phyloP scores from a whole-genome alignment of 2,329 filamentous ascomycete species.

The Laburnicola sp. region DNA sequence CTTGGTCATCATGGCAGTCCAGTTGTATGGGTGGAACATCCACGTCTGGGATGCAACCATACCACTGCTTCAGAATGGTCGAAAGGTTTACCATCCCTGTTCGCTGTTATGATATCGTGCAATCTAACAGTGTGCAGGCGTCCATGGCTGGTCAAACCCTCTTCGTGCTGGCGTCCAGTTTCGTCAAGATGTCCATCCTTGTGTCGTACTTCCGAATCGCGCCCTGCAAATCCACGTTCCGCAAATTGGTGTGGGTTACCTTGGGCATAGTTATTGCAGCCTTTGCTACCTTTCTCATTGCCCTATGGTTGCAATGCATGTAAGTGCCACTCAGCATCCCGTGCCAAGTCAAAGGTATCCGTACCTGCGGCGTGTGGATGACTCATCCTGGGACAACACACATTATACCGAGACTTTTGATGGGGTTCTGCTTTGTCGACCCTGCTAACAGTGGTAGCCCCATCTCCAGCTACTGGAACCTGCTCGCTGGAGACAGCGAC shows the following conservation, averaged over 20 bases:
- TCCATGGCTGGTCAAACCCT: constrained; percentile 45
- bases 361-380: too few relatives aligned
- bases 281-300: constrained; percentile 41
- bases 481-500: constrained; percentile 40
- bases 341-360: too few relatives aligned
- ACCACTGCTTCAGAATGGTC: constrained; percentile 34
- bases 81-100: constrained; percentile 35
- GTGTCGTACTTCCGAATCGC: constrained; percentile 46
- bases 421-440: neutral
- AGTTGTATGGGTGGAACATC: constrained; percentile 45
- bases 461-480: constrained; percentile 51
- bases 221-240: constrained; percentile 44
- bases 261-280: constrained; percentile 41
- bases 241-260: constrained; percentile 43
- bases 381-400: too few relatives aligned
- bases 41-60: constrained; percentile 43
- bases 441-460: constrained; percentile 43
- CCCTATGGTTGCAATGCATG: constrained; percentile 46
- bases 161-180: constrained; percentile 45
- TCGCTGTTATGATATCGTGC: constrained; percentile 20
- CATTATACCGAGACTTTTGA: too few relatives aligned
- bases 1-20: constrained; percentile 41
- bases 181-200: constrained; percentile 45
- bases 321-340: constrained; percentile 18
- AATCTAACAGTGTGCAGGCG: constrained; percentile 33